These are phyloP conservation scores for Spathaspora sp. DNA, from an alignment of 1,139 yeast species.

Conservation along the genomic window DNA sequence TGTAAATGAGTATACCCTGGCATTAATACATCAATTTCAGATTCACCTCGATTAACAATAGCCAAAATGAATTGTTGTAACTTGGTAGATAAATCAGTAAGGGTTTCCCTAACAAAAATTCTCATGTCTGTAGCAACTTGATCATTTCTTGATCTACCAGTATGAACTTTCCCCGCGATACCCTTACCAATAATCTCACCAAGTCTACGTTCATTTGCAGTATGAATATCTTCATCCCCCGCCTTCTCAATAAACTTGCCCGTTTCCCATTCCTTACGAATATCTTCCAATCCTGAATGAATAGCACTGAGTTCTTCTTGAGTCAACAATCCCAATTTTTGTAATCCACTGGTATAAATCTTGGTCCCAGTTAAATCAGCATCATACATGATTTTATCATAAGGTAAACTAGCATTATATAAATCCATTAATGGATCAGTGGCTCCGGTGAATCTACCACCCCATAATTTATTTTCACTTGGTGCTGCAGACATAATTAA, in stretches of 20 bases:
- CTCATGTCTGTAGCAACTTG: slow-evolving; percentile 99
- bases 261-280: slow-evolving; percentile 79
- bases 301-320: slow-evolving; percentile 72
- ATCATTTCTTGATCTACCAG: slow-evolving; percentile 97
- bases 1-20: slow-evolving; percentile 99
- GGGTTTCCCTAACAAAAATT: slow-evolving; percentile 80
- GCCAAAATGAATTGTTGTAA: slow-evolving; percentile 64
- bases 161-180: slow-evolving; percentile 96
- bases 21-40: slow-evolving; percentile 89
- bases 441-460: slow-evolving; percentile 97
- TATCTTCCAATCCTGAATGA: slow-evolving; percentile 73
- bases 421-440: slow-evolving; percentile 97
- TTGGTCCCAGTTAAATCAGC: slow-evolving; percentile 94
- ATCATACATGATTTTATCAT: slow-evolving; percentile 89
- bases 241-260: slow-evolving; percentile 76
- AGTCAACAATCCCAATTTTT: slow-evolving; percentile 72
- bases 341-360: slow-evolving; percentile 85
- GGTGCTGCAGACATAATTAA: slow-evolving; percentile 22
- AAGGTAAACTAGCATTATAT: slow-evolving; percentile 94
- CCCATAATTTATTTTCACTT: slow-evolving; percentile 80
- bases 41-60: slow-evolving; percentile 71
- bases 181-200: slow-evolving; percentile 93
- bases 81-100: slow-evolving; percentile 57
- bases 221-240: slow-evolving; percentile 97
- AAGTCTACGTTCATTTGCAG: slow-evolving; percentile 95